Evolutionary conservation across 2,329 filamentous ascomycete genomes (phyloP), one percentile per base, ranked within the genome.

Genomic region (Nannizziopsis arthrosporioides): DNA sequence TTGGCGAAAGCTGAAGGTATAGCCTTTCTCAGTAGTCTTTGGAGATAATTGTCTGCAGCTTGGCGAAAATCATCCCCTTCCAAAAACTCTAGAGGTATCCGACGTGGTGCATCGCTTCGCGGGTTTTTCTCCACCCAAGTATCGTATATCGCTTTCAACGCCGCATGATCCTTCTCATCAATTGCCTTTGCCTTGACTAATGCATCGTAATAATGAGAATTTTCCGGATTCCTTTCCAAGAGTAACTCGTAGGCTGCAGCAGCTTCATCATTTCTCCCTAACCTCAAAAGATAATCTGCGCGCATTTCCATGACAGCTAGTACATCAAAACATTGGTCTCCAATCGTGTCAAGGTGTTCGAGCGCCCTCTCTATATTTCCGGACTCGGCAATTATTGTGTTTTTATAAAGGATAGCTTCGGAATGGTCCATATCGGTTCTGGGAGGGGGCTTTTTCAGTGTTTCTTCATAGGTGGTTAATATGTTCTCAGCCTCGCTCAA

Each of bases 1-100:
- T 96, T 98, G 32, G 88, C 88, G 67, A 98, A 98, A 2, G 90
- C 89, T 2, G 92, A 98, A 1, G 92, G 90, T 3, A 96, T 85
- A 9, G 90, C 92, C 68, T 90, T 94, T 65, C 84, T 81, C 49
- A 98, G 74, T 84, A 93, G 93, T 27, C 82, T 75, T 44, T 81
- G 76, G 52, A 98, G 66, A 63, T 98, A 98, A 17, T 71, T 68
- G 62, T 88, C 82, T 6, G 84, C 89, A 18, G 85, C 82, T 57
- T 80, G 68, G 60, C 77, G 77, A 70, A 98, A 98, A 3, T 82
- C 80, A 38, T 93, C 81, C 3, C 86, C 87, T 55, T 82, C 75
- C 43, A 96, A 68, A 63, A 96, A 95, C 61, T 96, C 86, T 42
- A 98, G 72, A 0, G 92, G 90, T 64, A 96, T 76, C 53, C 92